Evolutionary conservation across 1,284 basidiomycete genomes (phyloP), one percentile per base, ranked within the genome.

Genomic region (Hemileccinum hortonii): DNA sequence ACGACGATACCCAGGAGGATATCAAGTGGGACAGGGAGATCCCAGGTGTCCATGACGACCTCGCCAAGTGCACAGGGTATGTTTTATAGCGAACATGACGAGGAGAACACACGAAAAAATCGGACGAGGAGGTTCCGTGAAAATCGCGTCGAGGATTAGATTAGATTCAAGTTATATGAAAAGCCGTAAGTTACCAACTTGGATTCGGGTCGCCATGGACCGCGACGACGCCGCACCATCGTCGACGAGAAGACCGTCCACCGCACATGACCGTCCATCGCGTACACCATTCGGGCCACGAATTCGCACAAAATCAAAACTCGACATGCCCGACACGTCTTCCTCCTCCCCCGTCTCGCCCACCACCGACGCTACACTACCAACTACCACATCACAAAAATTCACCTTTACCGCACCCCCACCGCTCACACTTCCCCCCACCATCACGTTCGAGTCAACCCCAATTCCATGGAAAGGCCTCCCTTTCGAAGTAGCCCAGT

Each of bases 401-500:
- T 48, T 50, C 4, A 49, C 59, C 2, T 67, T 69, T 16, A 4
- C 49, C 4, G 6, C 62, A 1, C 69, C 71, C 4, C 65, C 73
- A 10, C 67, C 71, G 10, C 70, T 84, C 26, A 65, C 73, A 0
- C 72, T 76, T 0, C 76, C 79, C 0, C 76, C 78, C 6, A 52
- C 70, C n/a, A 62, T 84, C 59, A 75, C 73, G 42, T 86, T 87
- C 61, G 82, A 82, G n/a, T 68, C 75, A 4, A 62, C 67, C 0
- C 76, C 80, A 19, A 73, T 89, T 19, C 71, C 75, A 36, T 88
- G 81, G 80, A 85, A 84, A 52, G 81, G 79, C 2, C 72, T 90
- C 52, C 80, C 86, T 0, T 71, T 88, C 38, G 86, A 90, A 53
- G 84, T 84, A 0, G 88, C 88, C 6, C 75, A 88, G 55, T 89